Conservation (phyloP, 495 filamentous ascomycete species). For the Aspergillus egyptiacus region DNA sequence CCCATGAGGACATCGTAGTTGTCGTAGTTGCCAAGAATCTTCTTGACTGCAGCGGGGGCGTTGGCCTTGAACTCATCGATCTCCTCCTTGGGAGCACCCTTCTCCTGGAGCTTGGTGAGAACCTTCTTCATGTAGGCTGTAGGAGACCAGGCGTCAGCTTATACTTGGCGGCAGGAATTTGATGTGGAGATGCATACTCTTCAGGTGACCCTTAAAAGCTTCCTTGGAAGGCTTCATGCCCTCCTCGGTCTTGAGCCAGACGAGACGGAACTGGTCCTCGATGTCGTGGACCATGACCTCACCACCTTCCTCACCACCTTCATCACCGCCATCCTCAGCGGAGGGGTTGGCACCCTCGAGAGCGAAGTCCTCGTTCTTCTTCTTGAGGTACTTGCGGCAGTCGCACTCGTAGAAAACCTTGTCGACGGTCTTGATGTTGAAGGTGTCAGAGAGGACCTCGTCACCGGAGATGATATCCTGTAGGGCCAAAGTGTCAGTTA, state of each 20-base stretch:
- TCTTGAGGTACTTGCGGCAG: constrained; percentile 80
- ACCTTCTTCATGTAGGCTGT: constrained; percentile 86
- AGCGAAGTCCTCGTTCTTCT: constrained; percentile 63
- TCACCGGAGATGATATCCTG: constrained; percentile 88
- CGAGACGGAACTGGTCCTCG: constrained; percentile 84
- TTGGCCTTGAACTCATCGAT: constrained; percentile 72
- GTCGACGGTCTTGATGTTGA: constrained; percentile 68
- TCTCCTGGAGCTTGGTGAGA: constrained; percentile 60
- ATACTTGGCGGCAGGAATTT: background rate
- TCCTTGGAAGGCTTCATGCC: constrained; percentile 60
- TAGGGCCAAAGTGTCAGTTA: background rate
- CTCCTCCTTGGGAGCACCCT: constrained; percentile 52
- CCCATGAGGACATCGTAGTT: constrained; percentile 93
- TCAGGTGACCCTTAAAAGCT: constrained; percentile 69
- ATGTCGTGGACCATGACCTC: constrained; percentile 79
- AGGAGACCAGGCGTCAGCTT: constrained; percentile 1
- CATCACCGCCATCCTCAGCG: constrained; percentile 82
- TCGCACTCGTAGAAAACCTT: constrained; percentile 78
- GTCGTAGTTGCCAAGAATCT: constrained; percentile 78
- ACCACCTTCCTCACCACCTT: constrained; percentile 52
- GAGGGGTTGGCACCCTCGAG: constrained; percentile 97
- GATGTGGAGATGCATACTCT: constrained; percentile 44
- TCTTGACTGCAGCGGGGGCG: constrained; percentile 65
- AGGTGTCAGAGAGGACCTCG: constrained; percentile 95
- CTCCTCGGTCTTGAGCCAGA: constrained; percentile 64